These are phyloP conservation scores for Daldinia eschscholtzii DNA, from an alignment of 2,329 filamentous ascomycete species.

Conservation along the genomic window DNA sequence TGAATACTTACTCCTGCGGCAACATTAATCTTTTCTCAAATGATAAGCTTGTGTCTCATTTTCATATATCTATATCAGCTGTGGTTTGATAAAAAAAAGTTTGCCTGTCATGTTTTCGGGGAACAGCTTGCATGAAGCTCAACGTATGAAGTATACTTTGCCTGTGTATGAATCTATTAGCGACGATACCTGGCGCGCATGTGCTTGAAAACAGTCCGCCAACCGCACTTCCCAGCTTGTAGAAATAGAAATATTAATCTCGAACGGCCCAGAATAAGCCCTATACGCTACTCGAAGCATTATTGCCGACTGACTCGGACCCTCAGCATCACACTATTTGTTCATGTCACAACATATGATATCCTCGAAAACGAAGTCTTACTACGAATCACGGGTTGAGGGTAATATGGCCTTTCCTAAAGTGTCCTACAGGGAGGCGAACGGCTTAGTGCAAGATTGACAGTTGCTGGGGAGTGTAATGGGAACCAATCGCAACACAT, in stretches of 20 bases:
- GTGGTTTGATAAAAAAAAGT: conserved; percentile 3
- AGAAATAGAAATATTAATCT: background rate
- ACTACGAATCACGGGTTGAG: conserved; percentile 6
- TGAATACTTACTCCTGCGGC: conserved; percentile 10
- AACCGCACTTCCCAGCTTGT: background rate
- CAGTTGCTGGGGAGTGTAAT: conserved; percentile 17
- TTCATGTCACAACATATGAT: conserved; percentile 1
- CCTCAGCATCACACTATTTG: background rate
- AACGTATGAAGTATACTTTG: background rate
- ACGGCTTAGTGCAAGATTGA: conserved; percentile 14
- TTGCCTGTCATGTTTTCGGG: conserved; percentile 1
- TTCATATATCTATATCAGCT: conserved; percentile 12
- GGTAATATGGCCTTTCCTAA: conserved; percentile 8
- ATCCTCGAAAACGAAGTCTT: background rate
- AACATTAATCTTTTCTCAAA: conserved; percentile 10
- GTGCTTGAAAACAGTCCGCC: background rate
- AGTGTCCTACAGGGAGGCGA: background rate
- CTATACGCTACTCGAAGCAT: background rate
- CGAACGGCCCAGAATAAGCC: background rate
- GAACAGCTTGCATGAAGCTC: background rate
- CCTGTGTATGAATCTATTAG: background rate
- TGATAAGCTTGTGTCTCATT: conserved; percentile 16
- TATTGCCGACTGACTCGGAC: conserved; percentile 18
- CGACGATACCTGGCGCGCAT: background rate
- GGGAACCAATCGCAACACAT: conserved; percentile 30